phyloP scores from a whole-genome alignment of 148 eudicot species.

The Beta vulgaris region DNA sequence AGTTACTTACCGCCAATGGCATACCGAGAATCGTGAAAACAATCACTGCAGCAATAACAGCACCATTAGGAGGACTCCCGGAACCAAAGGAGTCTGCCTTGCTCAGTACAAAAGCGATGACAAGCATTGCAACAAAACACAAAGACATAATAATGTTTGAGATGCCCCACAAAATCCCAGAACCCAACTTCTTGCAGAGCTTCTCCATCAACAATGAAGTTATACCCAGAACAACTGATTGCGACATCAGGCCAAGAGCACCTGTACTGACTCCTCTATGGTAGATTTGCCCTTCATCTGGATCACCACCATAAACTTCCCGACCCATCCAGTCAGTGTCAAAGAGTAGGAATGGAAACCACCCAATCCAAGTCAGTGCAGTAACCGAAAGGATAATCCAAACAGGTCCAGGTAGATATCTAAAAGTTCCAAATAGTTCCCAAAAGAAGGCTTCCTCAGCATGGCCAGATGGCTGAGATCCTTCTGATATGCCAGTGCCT shows the following conservation, averaged over 20 bases:
- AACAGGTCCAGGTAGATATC: constrained; percentile 64
- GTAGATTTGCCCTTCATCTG: constrained; percentile 68
- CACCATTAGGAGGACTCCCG: constrained; percentile 58
- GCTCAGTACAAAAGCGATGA: constrained; percentile 49
- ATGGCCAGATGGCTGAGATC: constrained; percentile 37
- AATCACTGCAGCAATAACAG: constrained; percentile 68
- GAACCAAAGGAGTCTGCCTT: constrained; percentile 36
- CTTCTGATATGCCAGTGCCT: constrained; percentile 31
- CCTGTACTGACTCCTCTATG: constrained; percentile 89
- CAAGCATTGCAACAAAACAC: constrained; percentile 77
- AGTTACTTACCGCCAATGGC: constrained; percentile 83
- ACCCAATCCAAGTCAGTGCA: constrained; percentile 90
- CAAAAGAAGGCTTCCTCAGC: constrained; percentile 88
- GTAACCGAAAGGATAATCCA: constrained; percentile 85
- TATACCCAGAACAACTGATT: constrained; percentile 77
- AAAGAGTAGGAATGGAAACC: constrained; percentile 95
- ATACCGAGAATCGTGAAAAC: constrained; percentile 82
- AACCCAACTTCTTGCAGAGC: constrained; percentile 79
- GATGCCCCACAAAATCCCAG: constrained; percentile 92
- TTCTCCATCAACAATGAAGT: constrained; percentile 91
- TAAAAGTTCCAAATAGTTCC: constrained; percentile 89
- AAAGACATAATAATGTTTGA: constrained; percentile 82
- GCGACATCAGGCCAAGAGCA: constrained; percentile 88
- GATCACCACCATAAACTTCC: constrained; percentile 88
- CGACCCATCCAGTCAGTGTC: constrained; percentile 99